Percentiles rank a stretch among this genome's conserved stretches.
Conservation (phyloP, 2,329 filamentous ascomycete genomes). For the Epichloe typhina region DNA sequence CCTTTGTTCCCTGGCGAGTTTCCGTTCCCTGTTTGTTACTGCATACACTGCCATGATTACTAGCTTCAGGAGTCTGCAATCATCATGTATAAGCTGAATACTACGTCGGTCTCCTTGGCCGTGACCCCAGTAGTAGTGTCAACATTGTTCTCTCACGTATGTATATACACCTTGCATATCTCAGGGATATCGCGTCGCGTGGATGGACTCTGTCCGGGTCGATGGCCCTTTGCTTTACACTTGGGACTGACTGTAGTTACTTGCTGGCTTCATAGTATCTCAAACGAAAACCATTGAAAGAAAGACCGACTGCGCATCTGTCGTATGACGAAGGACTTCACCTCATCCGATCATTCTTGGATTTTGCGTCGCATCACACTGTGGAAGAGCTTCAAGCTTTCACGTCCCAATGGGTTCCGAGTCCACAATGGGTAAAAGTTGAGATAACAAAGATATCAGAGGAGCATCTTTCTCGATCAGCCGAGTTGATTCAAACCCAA, state of each 20-base stretch:
- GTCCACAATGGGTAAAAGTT: slow-evolving; percentile 75
- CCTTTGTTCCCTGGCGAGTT: neutral
- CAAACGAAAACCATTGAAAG: slow-evolving; percentile 58
- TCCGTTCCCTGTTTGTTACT: neutral
- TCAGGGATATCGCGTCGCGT: neutral
- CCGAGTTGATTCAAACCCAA: slow-evolving; percentile 54
- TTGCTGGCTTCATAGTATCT: slow-evolving; percentile 49
- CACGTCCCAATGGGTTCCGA: slow-evolving; percentile 81
- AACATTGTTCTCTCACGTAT: slow-evolving; percentile 75
- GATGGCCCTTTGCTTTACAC: neutral
- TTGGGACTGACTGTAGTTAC: neutral
- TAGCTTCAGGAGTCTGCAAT: neutral
- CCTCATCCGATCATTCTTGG: slow-evolving; percentile 74
- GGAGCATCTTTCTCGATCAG: slow-evolving; percentile 51
- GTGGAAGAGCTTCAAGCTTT: slow-evolving; percentile 91
- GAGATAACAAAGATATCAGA: slow-evolving; percentile 54
- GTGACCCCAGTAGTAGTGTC: slow-evolving; percentile 80
- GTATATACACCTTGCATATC: slow-evolving; percentile 14
- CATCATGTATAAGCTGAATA: slow-evolving; percentile 50
- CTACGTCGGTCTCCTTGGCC: slow-evolving; percentile 66
- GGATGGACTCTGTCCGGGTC: neutral
- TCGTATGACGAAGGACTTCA: slow-evolving; percentile 89
- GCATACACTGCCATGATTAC: neutral
- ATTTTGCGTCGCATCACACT: slow-evolving; percentile 74
- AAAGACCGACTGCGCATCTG: slow-evolving; percentile 80